phyloP scores from a whole-genome alignment of 345 rosid species.

The Euphorbia tirucalli region DNA sequence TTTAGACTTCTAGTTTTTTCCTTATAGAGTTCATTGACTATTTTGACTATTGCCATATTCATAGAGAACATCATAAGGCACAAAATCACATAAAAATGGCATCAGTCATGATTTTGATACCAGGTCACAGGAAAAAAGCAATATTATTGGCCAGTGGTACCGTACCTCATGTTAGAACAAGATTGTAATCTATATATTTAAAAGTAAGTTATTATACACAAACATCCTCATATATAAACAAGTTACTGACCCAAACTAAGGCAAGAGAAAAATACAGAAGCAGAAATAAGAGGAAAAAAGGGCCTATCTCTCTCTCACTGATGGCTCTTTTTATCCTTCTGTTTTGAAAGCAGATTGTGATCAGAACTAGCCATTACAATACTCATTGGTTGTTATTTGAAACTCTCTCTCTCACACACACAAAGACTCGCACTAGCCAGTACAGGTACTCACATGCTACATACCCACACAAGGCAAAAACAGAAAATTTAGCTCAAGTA shows the following conservation, averaged over 20 bases:
- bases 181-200: background rate
- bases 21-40: background rate
- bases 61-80: background rate
- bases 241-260: background rate
- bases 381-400: background rate
- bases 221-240: background rate
- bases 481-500: no score
- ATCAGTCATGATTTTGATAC: background rate
- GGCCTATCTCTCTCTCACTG: background rate
- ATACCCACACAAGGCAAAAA: background rate
- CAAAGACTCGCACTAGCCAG: background rate
- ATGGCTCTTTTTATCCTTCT: background rate
- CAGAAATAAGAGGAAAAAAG: no score
- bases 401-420: background rate
- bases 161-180: background rate
- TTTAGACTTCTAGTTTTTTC: background rate
- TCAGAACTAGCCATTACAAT: background rate
- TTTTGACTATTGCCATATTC: background rate
- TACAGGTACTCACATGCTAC: background rate
- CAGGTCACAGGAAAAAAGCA: background rate
- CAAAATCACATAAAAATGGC: background rate
- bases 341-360: background rate
- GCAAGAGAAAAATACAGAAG: background rate
- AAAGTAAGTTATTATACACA: background rate
- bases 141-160: background rate